A percentile compares a stretch with the other conserved stretches of the same genome.
phyloP scores from a whole-genome alignment of 805 yeast species.

The Barnettozyma populi region DNA sequence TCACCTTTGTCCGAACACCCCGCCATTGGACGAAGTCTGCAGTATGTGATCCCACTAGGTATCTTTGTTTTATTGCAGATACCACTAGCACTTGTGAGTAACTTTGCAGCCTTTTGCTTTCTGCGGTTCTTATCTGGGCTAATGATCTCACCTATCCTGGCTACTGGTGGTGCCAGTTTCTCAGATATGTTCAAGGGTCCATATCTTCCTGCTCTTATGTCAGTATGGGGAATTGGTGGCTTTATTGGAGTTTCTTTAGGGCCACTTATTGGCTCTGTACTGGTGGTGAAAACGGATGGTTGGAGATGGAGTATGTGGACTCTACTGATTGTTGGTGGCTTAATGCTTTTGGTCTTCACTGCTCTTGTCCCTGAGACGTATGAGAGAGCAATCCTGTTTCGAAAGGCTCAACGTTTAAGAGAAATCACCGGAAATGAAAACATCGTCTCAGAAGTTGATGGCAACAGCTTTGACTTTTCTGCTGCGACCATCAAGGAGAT shows the following conservation, averaged over 20 bases:
- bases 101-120: constrained; percentile 45
- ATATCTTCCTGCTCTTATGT: constrained; percentile 40
- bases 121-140: constrained; percentile 50
- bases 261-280: constrained; percentile 50
- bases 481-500: constrained; percentile 27
- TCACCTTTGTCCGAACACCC: constrained; percentile 57
- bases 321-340: constrained; percentile 36
- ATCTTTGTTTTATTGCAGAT: constrained; percentile 48
- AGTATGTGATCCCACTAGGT: constrained; percentile 42
- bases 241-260: constrained; percentile 52
- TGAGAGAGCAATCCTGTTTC: constrained; percentile 37
- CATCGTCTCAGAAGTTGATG: constrained; percentile 33
- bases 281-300: constrained; percentile 36
- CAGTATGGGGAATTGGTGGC: constrained; percentile 49
- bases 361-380: constrained; percentile 47
- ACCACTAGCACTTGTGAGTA: constrained; percentile 46
- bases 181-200: constrained; percentile 43
- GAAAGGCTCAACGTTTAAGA: constrained; percentile 45
- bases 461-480: constrained; percentile 15
- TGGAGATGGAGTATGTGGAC: constrained; percentile 58
- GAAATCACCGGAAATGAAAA: constrained; percentile 43
- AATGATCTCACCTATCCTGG: constrained; percentile 49
- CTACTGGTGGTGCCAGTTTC: constrained; percentile 55
- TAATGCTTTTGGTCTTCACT: constrained; percentile 30
- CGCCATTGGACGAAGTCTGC: constrained; percentile 45